Evolutionary conservation across 2,329 filamentous ascomycete species (phyloP), one percentile per base, ranked within the genome.

Genomic region (Xylariaceae sp.): DNA sequence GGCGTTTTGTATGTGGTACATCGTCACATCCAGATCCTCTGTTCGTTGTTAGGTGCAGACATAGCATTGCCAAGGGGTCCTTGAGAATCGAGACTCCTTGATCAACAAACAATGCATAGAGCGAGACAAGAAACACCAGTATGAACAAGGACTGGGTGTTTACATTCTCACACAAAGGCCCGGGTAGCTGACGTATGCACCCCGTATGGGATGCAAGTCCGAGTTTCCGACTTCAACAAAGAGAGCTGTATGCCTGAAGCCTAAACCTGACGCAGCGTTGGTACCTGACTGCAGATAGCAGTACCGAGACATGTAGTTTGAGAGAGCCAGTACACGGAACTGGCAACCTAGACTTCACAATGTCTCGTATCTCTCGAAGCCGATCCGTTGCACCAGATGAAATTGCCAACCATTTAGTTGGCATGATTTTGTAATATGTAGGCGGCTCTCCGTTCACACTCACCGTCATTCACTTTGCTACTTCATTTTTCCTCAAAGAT

Each of bases 341-440:
- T 3, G 30, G 17, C 39, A 10, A 13, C 15, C 23, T 50, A 17
- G 11, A 7, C 18, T 17, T 10, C 8, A 39, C 42, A 13, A 13
- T 13, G 23, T 37, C 34, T 53, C 44, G 10, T 53, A 55, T 51
- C 35, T n/a, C 11, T 34, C 7, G 15, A 45, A 17, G 44, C 13
- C 37, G 9, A n/a, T 11, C 39, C 35, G 44, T 37, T 51, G 8
- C 18, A 18, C 8, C 6, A 39, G 7, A 30, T 1, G 34, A 50
- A 48, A 34, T 42, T 34, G 5, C 13, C 53, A 34, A 30, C 9
- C 44, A 49, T 13, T 30, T 15, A 49, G 3, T 17, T 3, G 44
- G 35, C 23, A 44, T 44, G 49, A 17, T 23, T 57, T 37, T 5
- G 17, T 55, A 17, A 56, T 57, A 62, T 57, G 11, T 56, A 55